Base-by-base conservation (phyloP, 129 eudicot genomes). In the Centaurea solstitialis region DNA sequence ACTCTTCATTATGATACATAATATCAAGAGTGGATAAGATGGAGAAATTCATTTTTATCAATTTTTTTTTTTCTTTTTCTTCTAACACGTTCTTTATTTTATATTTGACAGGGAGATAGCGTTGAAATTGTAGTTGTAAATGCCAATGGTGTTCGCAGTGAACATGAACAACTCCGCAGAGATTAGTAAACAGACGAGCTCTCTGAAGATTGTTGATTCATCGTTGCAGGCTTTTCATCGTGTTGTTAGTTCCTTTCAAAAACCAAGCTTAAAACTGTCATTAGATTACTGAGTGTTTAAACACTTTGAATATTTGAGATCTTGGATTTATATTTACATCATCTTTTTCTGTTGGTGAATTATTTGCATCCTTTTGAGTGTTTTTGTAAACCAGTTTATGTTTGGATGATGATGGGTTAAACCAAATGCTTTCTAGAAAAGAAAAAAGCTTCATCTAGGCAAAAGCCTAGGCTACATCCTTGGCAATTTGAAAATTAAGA, bases 91-190 rank as follows among this genome's bases (percentile, higher is more conserved):
- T 3, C 9, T 57, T 33, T 30, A 53, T 33, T 69, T 38, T 71
- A 70, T 71, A 9, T 59, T 23, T 73, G 47, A 50, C 94, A 94
- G 98, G 98, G 98, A 75, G 98, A 94, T 86, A 90, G 91, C 73
- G 90, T 92, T 76, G 98, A 94, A 82, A 88, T 94, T 47, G 86
- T 90, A 28, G 80, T 94, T 62, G 67, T 94, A 76, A 94, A 92
- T 83, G 89, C 87, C 26, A 68, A 83, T 10, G 98, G 98, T n/a
- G 77, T 87, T 24, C 97, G 94, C 22, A 86, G 81, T 10, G 97
- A 94, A 75, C 83, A 69, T 86, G 90, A 92, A 97, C 93, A 86
- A 30, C 98, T 94, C 74, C 86, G 98, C 88, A 90, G 67, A 80
- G 98, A 94, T 83, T 94, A 81, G 81, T 53, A 24, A 38, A 76